phyloP scores from a whole-genome alignment of 1,284 basidiomycete genomes.

The Pascua guehoae region DNA sequence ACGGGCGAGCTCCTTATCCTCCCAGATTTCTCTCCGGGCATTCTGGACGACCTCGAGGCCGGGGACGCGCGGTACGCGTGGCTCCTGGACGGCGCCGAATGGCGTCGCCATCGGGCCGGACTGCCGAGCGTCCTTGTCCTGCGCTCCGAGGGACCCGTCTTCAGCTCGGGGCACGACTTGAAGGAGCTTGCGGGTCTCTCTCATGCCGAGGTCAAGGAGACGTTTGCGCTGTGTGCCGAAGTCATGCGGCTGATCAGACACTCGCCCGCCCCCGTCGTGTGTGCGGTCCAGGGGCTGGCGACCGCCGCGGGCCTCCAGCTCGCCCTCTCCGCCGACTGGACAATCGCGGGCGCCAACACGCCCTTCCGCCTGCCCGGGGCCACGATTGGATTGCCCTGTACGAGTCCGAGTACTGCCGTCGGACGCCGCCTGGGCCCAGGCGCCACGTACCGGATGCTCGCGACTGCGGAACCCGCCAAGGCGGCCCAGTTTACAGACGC shows the following conservation, averaged over 20 bases:
- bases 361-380: conserved; percentile 16
- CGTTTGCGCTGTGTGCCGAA: conserved; percentile 20
- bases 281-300: conserved; percentile 16
- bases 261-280: conserved; percentile 14
- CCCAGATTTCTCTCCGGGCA: conserved; percentile 9
- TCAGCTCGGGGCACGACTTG: conserved; percentile 17
- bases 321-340: conserved; percentile 19
- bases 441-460: conserved; percentile 19
- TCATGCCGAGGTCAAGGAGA: conserved; percentile 19
- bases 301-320: conserved; percentile 19
- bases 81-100: conserved; percentile 10
- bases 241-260: conserved; percentile 18
- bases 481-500: conserved; percentile 12
- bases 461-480: conserved; percentile 12
- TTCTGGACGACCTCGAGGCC: conserved; percentile 12
- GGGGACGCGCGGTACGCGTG: conserved; percentile 9
- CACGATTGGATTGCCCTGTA: conserved; percentile 16
- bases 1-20: conserved; percentile 7
- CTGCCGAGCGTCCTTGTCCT: conserved; percentile 17
- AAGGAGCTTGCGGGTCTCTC: conserved; percentile 16
- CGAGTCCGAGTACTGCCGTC: conserved; percentile 14
- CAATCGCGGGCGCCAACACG: conserved; percentile 16
- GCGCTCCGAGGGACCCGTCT: conserved; percentile 17
- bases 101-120: conserved; percentile 8
- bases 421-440: conserved; percentile 11